Percentiles rank a stretch among this genome's conserved stretches.
These are phyloP conservation scores for Hemerocallis citrina DNA, from an alignment of 106 monocot species.

Conservation along the genomic window DNA sequence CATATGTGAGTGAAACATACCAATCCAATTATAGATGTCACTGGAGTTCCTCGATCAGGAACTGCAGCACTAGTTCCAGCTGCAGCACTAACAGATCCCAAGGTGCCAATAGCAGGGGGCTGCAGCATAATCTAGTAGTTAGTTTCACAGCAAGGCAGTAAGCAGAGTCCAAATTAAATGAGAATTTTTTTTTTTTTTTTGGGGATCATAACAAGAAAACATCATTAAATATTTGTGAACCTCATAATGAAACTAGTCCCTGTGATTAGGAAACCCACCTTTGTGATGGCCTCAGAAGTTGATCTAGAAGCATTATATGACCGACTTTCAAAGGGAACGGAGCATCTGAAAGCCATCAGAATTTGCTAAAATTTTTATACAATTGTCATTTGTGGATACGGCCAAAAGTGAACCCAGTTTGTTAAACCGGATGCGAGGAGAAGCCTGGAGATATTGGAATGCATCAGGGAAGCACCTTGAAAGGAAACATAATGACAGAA, in stretches of 20 bases:
- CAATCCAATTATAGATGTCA: slow-evolving; percentile 23
- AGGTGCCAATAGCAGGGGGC: slow-evolving; percentile 15
- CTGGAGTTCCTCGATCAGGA: slow-evolving; percentile 22
- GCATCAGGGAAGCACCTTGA: background rate
- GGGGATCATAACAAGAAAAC: too few species aligned
- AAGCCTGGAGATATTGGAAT: slow-evolving; percentile 11
- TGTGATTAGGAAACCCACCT: slow-evolving; percentile 15
- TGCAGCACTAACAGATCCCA: slow-evolving; percentile 21
- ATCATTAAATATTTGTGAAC: background rate
- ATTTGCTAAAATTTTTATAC: slow-evolving; percentile 37
- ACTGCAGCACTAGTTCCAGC: slow-evolving; percentile 27
- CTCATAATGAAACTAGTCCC: background rate
- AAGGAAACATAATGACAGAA: background rate
- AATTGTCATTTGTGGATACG: slow-evolving; percentile 21
- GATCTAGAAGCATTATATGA: slow-evolving; percentile 21
- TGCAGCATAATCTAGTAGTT: slow-evolving; percentile 11
- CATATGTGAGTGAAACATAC: slow-evolving; percentile 4
- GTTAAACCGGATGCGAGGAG: slow-evolving; percentile 32
- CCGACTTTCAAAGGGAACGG: slow-evolving; percentile 12
- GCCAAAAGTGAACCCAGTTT: slow-evolving; percentile 29
- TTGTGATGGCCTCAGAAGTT: slow-evolving; percentile 21
- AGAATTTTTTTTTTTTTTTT: background rate
- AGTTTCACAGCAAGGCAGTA: background rate
- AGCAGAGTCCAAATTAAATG: background rate
- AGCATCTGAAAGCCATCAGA: slow-evolving; percentile 20